Evolutionary conservation across 2,329 filamentous ascomycete genomes (phyloP).

Genomic region (Parasarocladium wereldwijsianum): DNA sequence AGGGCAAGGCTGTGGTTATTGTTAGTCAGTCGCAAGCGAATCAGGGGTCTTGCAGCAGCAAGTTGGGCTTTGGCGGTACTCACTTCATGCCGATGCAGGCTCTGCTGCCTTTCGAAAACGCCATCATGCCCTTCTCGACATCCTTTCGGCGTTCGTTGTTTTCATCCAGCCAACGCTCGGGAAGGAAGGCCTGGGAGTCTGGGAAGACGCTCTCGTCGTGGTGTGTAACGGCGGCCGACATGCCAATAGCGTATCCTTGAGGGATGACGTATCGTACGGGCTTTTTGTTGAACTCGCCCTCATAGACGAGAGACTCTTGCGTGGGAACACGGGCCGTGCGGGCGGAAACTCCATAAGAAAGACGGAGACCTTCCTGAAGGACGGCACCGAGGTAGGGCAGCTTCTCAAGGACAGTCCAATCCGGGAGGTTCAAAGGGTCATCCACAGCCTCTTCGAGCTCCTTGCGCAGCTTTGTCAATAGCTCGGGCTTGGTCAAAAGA

Average conservation of each 20-base stretch:
- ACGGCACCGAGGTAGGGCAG: slow-evolving; percentile 22
- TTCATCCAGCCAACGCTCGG: slow-evolving; percentile 21
- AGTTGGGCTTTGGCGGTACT: slow-evolving; percentile 3
- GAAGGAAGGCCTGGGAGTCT: slow-evolving; percentile 18
- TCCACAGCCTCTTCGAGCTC: slow-evolving; percentile 14
- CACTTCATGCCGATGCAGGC: slow-evolving; percentile 18
- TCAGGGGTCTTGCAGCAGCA: not conserved
- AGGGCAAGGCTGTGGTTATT: slow-evolving; percentile 9
- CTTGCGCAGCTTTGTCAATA: slow-evolving; percentile 13
- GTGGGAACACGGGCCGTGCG: slow-evolving; percentile 12
- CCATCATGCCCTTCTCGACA: slow-evolving; percentile 18
- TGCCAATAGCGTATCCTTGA: slow-evolving; percentile 18
- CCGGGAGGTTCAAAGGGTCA: slow-evolving; percentile 12
- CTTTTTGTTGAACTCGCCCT: slow-evolving; percentile 9
- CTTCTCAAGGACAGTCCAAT: slow-evolving; percentile 18
- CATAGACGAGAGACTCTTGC: slow-evolving; percentile 14
- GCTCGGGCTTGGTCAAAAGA: slow-evolving; percentile 17
- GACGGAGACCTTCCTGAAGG: slow-evolving; percentile 21
- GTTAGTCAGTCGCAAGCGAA: slow-evolving; percentile 5
- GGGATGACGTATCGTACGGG: slow-evolving; percentile 14
- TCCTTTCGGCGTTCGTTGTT: slow-evolving; percentile 10
- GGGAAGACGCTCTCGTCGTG: slow-evolving; percentile 22
- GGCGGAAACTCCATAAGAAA: slow-evolving; percentile 16
- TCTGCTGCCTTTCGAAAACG: slow-evolving; percentile 22
- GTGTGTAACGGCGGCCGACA: slow-evolving; percentile 19